A percentile compares a stretch with the other conserved stretches of the same genome.
These are phyloP conservation scores for Pseudotsuga menziesii DNA, from an alignment of 75 land plant species.

Conservation along the genomic window DNA sequence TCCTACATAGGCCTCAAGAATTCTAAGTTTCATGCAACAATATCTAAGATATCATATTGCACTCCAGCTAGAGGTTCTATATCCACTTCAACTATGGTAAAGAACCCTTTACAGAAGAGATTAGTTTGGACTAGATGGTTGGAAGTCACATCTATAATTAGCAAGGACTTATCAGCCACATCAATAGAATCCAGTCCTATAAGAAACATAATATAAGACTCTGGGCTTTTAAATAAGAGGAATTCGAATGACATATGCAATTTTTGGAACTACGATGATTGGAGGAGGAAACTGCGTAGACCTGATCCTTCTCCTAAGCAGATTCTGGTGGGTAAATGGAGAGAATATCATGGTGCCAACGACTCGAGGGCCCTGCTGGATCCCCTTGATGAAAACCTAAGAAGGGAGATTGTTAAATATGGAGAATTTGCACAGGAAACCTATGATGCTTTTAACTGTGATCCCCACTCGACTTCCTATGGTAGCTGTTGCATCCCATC, in stretches of 20 bases:
- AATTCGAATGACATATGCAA: too few relatives aligned
- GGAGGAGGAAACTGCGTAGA: too few relatives aligned
- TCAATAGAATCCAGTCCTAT: neutral
- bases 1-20: neutral
- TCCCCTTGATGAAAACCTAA: conserved; percentile 24
- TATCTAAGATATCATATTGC: neutral
- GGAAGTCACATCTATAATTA: neutral
- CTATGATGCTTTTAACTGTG: conserved; percentile 26
- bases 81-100: neutral
- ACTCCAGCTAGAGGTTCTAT: neutral
- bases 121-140: too few relatives aligned
- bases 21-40: neutral
- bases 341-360: conserved; percentile 14
- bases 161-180: neutral
- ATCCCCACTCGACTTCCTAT: conserved; percentile 11
- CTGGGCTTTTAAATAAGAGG: neutral
- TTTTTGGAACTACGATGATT: too few relatives aligned
- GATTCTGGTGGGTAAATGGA: neutral
- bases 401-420: conserved; percentile 27
- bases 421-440: conserved; percentile 29
- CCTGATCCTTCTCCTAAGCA: neutral
- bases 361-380: conserved; percentile 18
- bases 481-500: conserved; percentile 11
- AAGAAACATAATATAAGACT: neutral
- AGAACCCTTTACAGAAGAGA: neutral